Conservation (phyloP, 257 asterid species). For the Leptodermis oblonga region DNA sequence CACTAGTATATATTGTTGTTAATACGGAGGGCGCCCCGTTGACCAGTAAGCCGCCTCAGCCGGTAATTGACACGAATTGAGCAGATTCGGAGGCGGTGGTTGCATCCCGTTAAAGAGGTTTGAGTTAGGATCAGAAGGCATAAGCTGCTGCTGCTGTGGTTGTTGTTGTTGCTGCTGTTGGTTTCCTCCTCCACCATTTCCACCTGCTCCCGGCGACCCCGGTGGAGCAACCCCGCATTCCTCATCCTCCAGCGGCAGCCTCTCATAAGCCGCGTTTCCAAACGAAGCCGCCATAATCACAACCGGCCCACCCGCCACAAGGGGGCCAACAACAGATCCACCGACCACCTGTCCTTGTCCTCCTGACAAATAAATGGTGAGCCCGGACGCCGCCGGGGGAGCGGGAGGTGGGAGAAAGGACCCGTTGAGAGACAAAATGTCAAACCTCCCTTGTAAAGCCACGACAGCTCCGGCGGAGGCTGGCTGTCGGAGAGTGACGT, state of each 20-base stretch:
- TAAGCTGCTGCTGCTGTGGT: conserved; percentile 17
- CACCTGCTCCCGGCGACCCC: conserved; percentile 29
- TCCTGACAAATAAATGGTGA: conserved; percentile 77
- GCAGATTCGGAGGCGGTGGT: conserved; percentile 38
- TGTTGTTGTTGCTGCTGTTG: conserved; percentile 22
- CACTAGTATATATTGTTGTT: conserved; percentile 8
- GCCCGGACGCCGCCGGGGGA: conserved; percentile 73
- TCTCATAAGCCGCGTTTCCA: conserved; percentile 87
- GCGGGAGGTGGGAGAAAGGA: conserved; percentile 92
- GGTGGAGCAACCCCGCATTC: conserved; percentile 29
- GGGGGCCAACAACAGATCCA: conserved; percentile 83
- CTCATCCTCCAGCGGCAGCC: conserved; percentile 85
- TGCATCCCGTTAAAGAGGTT: conserved; percentile 46
- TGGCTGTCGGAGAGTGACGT: conserved; percentile 78
- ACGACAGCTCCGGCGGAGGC: conserved; percentile 74
- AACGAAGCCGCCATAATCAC: conserved; percentile 93
- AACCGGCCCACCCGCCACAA: conserved; percentile 80
- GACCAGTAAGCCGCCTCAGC: conserved; percentile 74
- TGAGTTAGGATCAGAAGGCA: conserved; percentile 31
- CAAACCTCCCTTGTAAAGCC: conserved; percentile 74
- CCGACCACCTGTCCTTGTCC: conserved; percentile 97
- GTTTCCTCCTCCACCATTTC: conserved; percentile 17
- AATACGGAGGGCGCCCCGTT: conserved; percentile 65
- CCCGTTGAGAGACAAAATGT: conserved; percentile 78
- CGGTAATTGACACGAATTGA: conserved; percentile 69